phyloP scores from a whole-genome alignment of 2,329 filamentous ascomycete species.

The Penicillium palitans region DNA sequence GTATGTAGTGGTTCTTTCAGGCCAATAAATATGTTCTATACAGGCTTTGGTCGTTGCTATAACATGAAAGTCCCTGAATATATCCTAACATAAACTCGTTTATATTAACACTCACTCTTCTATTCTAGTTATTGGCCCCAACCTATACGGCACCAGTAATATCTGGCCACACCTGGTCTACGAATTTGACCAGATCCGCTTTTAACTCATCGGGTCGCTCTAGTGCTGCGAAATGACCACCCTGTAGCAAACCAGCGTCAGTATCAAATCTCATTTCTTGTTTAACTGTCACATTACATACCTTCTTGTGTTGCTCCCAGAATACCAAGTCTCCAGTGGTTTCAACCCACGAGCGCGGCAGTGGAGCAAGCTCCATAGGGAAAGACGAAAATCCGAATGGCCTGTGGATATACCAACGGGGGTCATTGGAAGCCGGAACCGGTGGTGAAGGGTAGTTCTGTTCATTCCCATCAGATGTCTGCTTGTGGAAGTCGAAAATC shows the following conservation, averaged over 20 bases:
- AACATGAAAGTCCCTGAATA: not conserved
- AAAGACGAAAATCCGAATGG: conserved; percentile 52
- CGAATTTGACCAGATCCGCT: conserved; percentile 44
- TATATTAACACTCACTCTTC: not conserved
- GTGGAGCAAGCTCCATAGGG: conserved; percentile 43
- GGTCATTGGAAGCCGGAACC: conserved; percentile 19
- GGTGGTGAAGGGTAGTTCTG: conserved; percentile 23
- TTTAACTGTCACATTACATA: conserved; percentile 13
- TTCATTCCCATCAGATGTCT: not conserved
- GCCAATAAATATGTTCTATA: not conserved
- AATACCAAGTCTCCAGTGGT: conserved; percentile 43
- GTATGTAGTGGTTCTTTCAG: not conserved
- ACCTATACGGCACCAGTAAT: not conserved
- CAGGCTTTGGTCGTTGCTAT: not conserved
- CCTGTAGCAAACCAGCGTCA: conserved; percentile 27
- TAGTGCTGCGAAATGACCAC: conserved; percentile 56
- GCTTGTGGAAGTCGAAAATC: not conserved
- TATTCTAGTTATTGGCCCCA: not conserved
- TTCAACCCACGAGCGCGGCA: conserved; percentile 42
- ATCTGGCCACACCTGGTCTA: conserved; percentile 32
- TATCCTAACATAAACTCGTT: not conserved
- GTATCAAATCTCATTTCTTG: not conserved
- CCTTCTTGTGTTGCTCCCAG: conserved; percentile 37
- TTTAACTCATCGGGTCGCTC: conserved; percentile 48
- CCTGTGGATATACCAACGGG: conserved; percentile 41